Evolutionary conservation across 495 filamentous ascomycete species (phyloP).

Genomic region (Aspergillus saccharolyticus): DNA sequence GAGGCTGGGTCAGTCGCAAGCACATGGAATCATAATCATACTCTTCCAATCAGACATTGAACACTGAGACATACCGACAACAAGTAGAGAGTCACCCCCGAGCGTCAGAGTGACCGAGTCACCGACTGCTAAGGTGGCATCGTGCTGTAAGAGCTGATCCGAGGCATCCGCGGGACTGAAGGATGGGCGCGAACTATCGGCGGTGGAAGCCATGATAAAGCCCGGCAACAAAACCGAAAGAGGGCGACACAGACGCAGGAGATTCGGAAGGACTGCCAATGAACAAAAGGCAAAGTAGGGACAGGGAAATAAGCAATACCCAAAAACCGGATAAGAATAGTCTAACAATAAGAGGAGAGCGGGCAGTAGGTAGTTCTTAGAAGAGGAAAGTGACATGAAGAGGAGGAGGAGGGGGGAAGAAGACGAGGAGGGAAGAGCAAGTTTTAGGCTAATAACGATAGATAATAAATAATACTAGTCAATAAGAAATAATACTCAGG

Average conservation of each 20-base stretch:
- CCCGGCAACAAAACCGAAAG: constrained; percentile 9
- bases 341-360: constrained; percentile 8
- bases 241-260: constrained; percentile 4
- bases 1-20: not conserved
- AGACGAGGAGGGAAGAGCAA: constrained; percentile 10
- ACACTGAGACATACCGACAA: constrained; percentile 47
- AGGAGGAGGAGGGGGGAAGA: not conserved
- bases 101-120: constrained; percentile 58
- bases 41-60: not conserved
- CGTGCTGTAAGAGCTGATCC: constrained; percentile 27
- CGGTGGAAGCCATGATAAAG: constrained; percentile 26
- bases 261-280: constrained; percentile 9
- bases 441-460: too few species aligned
- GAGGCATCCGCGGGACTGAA: constrained; percentile 18
- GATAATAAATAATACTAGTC: too few species aligned
- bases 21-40: constrained; percentile 3
- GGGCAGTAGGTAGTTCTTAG: not conserved
- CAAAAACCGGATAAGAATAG: constrained; percentile 4
- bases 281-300: constrained; percentile 15
- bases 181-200: constrained; percentile 13
- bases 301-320: constrained; percentile 15
- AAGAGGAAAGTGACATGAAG: not conserved
- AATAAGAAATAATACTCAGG: too few species aligned
- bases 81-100: constrained; percentile 57
- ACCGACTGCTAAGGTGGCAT: constrained; percentile 49